Conservation (phyloP, 1,139 yeast genomes). For the Dujonia santamariae region DNA sequence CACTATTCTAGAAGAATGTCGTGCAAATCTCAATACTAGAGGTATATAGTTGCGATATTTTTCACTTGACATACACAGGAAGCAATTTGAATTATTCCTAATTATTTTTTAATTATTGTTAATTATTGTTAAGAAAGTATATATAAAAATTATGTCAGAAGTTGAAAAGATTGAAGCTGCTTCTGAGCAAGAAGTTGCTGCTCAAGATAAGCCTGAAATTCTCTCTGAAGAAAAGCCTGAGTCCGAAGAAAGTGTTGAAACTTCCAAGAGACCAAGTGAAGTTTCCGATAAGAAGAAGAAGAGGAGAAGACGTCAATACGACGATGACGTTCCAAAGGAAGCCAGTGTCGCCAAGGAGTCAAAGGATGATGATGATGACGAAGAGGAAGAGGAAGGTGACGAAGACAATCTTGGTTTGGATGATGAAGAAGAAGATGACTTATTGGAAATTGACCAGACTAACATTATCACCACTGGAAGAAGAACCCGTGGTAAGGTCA, state of each 20-base stretch:
- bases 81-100: too few species aligned
- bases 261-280: conserved; percentile 11
- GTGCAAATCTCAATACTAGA: too few species aligned
- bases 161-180: conserved; percentile 8
- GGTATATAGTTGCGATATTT: too few species aligned
- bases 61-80: too few species aligned
- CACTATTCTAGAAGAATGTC: too few species aligned
- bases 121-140: too few species aligned
- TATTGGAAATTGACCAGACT: conserved; percentile 78
- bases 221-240: not conserved
- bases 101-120: too few species aligned
- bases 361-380: conserved; percentile 61
- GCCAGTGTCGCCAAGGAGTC: conserved; percentile 35
- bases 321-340: conserved; percentile 44
- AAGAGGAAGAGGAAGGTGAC: conserved; percentile 41
- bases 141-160: too few species aligned
- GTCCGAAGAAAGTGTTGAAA: not conserved
- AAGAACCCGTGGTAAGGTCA: conserved; percentile 87
- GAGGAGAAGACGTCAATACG: conserved; percentile 45
- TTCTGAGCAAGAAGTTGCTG: conserved; percentile 8
- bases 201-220: too few species aligned
- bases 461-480: conserved; percentile 83
- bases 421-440: conserved; percentile 72
- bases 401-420: conserved; percentile 53
- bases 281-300: conserved; percentile 30